phyloP scores from a whole-genome alignment of 83 land plant genomes.

The Isoetes engelmannii region DNA sequence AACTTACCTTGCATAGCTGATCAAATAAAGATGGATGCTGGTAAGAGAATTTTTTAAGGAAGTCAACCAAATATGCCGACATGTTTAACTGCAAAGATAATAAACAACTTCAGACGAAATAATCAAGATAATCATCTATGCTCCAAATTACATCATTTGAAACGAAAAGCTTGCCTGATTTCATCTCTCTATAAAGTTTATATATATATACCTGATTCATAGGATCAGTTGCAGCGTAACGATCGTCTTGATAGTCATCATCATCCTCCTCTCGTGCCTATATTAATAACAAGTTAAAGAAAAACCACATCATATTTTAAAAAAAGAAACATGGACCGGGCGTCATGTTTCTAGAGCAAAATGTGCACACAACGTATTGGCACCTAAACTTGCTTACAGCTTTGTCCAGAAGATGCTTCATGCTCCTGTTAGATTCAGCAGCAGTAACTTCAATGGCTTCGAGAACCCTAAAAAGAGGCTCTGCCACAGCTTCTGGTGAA shows the following conservation, averaged over 20 bases:
- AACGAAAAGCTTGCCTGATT: neutral
- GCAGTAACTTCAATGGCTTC: neutral
- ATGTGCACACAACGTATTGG: neutral
- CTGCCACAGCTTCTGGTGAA: neutral
- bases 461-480: neutral
- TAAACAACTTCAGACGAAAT: neutral
- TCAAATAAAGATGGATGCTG: conserved; percentile 39
- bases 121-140: neutral
- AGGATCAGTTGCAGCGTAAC: conserved; percentile 49
- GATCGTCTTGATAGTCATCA: conserved; percentile 57
- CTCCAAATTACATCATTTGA: neutral
- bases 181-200: neutral
- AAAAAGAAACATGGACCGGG: neutral
- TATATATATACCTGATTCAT: conserved; percentile 58
- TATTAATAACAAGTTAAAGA: conserved; percentile 3
- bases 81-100: conserved; percentile 47
- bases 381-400: conserved; percentile 26
- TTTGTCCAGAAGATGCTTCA: conserved; percentile 57
- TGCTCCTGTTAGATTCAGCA: neutral
- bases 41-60: conserved; percentile 31
- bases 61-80: conserved; percentile 39
- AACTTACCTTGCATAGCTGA: conserved; percentile 46
- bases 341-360: neutral
- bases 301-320: neutral
- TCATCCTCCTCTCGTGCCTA: conserved; percentile 44